phyloP scores from a whole-genome alignment of 306 rosid species.

The Rosa chinensis region DNA sequence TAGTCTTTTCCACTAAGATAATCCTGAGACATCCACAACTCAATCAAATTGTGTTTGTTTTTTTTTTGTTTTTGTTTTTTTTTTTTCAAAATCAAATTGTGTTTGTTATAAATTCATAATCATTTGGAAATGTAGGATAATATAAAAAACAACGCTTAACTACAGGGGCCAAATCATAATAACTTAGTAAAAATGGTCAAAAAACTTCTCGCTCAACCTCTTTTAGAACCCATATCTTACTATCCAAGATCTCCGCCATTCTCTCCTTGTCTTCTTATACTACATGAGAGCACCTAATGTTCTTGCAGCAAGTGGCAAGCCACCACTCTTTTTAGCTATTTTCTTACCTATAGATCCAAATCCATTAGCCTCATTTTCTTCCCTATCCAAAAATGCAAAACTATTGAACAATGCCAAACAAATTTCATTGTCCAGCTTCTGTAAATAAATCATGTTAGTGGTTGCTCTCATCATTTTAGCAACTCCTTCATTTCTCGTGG shows the following conservation, averaged over 20 bases:
- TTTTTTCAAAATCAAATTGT: no score
- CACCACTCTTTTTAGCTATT: not conserved
- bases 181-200: not conserved
- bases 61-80: no score
- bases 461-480: no score
- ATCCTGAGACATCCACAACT: no score
- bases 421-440: not conserved
- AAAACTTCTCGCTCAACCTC: not conserved
- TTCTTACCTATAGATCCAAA: not conserved
- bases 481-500: no score
- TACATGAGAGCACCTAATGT: not conserved
- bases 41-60: no score
- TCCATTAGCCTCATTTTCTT: not conserved
- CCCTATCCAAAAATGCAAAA: not conserved
- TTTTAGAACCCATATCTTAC: not conserved
- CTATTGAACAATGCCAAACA: not conserved
- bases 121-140: not conserved
- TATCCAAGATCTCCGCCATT: not conserved
- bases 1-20: no score
- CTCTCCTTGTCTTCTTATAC: not conserved
- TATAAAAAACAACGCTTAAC: not conserved
- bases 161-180: not conserved
- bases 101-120: no score
- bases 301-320: not conserved
- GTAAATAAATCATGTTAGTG: no score